Percentiles rank a stretch among this genome's conserved stretches.
Conservation (phyloP, 768 basidiomycete genomes). For the Boletus coccyginus region DNA sequence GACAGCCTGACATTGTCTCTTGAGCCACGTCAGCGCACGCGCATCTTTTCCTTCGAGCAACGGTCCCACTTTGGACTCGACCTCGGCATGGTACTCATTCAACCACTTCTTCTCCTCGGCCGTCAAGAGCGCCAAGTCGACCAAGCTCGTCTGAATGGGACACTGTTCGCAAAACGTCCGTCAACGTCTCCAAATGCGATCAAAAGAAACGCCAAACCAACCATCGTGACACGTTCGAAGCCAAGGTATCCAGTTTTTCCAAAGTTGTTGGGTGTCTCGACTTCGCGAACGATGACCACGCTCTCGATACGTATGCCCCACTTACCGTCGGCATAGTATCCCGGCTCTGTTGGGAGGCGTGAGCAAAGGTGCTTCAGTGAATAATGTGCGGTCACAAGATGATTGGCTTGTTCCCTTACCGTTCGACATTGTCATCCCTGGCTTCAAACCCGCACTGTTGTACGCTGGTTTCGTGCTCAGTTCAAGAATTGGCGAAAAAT, state of each 20-base stretch:
- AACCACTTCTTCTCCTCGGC: constrained; percentile 77
- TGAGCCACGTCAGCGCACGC: constrained; percentile 25
- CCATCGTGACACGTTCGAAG: constrained; percentile 88
- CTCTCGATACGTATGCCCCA: constrained; percentile 95
- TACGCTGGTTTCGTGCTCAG: constrained; percentile 42
- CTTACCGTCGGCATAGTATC: constrained; percentile 86
- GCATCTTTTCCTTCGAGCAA: constrained; percentile 45
- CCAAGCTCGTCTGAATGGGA: constrained; percentile 84
- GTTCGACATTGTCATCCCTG: constrained; percentile 90
- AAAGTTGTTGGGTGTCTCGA: constrained; percentile 72
- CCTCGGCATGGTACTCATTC: constrained; percentile 78
- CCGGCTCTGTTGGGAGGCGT: constrained; percentile 57
- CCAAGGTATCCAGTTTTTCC: constrained; percentile 78
- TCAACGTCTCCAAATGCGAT: background rate
- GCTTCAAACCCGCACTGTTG: constrained; percentile 69
- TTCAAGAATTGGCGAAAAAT: background rate
- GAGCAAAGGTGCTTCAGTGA: background rate
- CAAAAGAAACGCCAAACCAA: constrained; percentile 33
- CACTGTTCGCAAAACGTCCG: constrained; percentile 36
- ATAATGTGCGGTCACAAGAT: background rate
- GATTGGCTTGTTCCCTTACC: constrained; percentile 32
- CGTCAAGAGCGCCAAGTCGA: constrained; percentile 62
- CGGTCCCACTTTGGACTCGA: constrained; percentile 50
- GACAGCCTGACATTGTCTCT: constrained; percentile 15
- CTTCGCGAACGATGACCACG: constrained; percentile 74